Base-by-base conservation (phyloP, 805 yeast genomes). In the Spathaspora gorwiae region DNA sequence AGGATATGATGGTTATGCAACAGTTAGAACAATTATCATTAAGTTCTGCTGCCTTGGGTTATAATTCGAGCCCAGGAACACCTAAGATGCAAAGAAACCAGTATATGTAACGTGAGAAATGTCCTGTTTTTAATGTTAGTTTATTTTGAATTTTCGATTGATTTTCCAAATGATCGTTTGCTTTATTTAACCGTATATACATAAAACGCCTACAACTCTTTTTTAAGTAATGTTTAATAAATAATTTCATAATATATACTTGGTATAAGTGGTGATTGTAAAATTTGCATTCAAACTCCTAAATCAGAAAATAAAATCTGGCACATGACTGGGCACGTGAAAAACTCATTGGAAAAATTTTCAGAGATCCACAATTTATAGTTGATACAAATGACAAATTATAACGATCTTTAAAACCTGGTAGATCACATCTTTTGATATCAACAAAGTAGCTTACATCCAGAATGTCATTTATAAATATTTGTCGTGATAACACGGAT, bases 401-500 rank as follows among this genome's bases (percentile, higher is more conserved):
- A n/a, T n/a, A n/a, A n/a, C n/a, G 24, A 19, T 19, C 24, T 19
- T 19, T 3, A 19, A 5, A 19, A 19, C 24, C 24, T 19, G 2
- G 24, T 19, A 19, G 24, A 19, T 19, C 24, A 19, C 24, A 19
- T 19, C 24, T 19, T 19, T 19, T 19, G 24, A 19, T 19, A 24
- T 19, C 13, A 15, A 12, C 38, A 26, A 42, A 12, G 29, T 15
- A 19, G 24, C 24, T 3, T 19, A 19, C 6, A 14, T 12, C 14
- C 11, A 53, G 31, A 37, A 89, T 89, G 96, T 86, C 96, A 45
- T 75, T 82, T 56, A 84, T 92, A 63, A 92, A 94, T 70, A 92
- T 94, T 60, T 84, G 96, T 69, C 90, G 99, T 76, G 97, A 90
- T 62, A 94, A 92, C 76, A 83, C 86, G 61, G 99, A 94, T 75